These are phyloP conservation scores for Durotheca rogersii DNA, from an alignment of 495 filamentous ascomycete genomes.

Conservation along the genomic window DNA sequence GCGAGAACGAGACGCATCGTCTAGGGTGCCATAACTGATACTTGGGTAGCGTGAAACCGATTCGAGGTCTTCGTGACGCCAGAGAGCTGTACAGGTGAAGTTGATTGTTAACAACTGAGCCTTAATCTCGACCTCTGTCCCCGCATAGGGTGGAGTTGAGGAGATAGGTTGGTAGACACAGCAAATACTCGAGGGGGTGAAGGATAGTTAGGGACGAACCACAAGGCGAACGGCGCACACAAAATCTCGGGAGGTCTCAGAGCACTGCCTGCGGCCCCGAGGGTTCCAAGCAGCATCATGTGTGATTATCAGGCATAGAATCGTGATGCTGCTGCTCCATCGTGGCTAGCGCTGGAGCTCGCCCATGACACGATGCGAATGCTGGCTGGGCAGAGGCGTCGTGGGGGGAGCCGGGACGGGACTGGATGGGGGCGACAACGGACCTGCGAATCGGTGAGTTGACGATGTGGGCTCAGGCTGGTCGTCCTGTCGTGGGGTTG, in stretches of 20 bases:
- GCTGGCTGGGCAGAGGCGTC: constrained; percentile 29
- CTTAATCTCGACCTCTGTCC: neutral
- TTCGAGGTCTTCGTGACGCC: constrained; percentile 21
- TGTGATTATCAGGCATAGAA: constrained; percentile 6
- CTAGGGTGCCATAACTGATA: constrained; percentile 42
- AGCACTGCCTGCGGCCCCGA: constrained; percentile 27
- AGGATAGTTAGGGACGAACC: constrained; percentile 18
- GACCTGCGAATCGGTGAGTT: too few species aligned
- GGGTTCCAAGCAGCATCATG: constrained; percentile 28
- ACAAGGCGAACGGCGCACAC: constrained; percentile 16
- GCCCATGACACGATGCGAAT: neutral
- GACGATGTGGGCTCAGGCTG: too few species aligned
- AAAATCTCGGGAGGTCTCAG: constrained; percentile 23
- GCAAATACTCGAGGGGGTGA: too few species aligned
- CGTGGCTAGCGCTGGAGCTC: constrained; percentile 11
- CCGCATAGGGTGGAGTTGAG: neutral
- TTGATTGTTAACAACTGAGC: constrained; percentile 12
- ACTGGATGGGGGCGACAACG: too few species aligned
- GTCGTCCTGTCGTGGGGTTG: neutral
- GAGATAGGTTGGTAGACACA: too few species aligned
- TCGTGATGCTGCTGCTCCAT: constrained; percentile 30
- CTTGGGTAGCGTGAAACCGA: constrained; percentile 31
- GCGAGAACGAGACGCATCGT: constrained; percentile 44
- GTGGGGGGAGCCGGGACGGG: too few species aligned
- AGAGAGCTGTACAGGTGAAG: constrained; percentile 9